phyloP scores from a whole-genome alignment of 2,329 filamentous ascomycete genomes.

The Fusarium sp. region DNA sequence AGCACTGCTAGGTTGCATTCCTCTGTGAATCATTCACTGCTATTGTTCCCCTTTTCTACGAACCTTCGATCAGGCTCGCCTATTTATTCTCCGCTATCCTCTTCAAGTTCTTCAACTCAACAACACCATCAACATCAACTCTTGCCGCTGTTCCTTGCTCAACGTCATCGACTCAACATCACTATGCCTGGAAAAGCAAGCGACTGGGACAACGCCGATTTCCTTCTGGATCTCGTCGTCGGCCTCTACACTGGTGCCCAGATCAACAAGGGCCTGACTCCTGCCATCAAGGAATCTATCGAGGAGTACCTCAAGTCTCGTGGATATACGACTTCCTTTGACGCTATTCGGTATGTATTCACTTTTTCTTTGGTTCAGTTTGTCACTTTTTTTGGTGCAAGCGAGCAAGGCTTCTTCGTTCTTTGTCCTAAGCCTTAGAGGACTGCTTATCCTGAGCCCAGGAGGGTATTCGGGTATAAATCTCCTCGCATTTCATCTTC shows the following conservation, averaged over 20 bases:
- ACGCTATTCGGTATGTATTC: slow-evolving; percentile 58
- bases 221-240: slow-evolving; percentile 53
- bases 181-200: slow-evolving; percentile 40
- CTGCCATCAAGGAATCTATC: slow-evolving; percentile 50
- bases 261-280: slow-evolving; percentile 45
- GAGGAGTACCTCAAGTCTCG: slow-evolving; percentile 50
- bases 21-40: not conserved
- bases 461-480: not conserved
- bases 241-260: slow-evolving; percentile 51
- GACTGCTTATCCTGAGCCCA: not conserved
- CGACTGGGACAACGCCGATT: slow-evolving; percentile 51
- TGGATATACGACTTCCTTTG: slow-evolving; percentile 57
- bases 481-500: not conserved
- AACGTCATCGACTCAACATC: not conserved
- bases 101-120: not conserved
- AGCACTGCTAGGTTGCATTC: not conserved
- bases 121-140: not conserved
- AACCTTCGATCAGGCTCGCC: not conserved
- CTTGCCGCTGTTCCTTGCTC: not conserved
- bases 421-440: slow-evolving; percentile 8
- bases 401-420: not conserved
- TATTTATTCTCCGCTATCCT: not conserved
- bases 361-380: not conserved
- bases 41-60: not conserved
- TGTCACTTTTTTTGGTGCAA: not conserved